Conservation (phyloP, 2,329 filamentous ascomycete genomes). For the Talaromyces atroroseus region DNA sequence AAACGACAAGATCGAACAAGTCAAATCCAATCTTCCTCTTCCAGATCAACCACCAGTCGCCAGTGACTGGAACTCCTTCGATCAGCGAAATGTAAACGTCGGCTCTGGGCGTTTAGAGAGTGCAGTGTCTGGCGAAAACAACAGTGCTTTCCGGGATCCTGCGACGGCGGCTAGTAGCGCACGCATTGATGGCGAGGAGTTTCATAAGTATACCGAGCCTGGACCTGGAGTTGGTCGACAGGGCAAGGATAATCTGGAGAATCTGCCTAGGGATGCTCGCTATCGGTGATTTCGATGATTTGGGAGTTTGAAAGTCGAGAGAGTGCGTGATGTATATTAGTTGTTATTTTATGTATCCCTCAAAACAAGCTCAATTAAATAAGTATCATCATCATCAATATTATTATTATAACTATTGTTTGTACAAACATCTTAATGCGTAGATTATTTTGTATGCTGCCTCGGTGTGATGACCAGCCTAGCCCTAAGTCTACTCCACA, state of each 20-base stretch:
- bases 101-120: slow-evolving; percentile 56
- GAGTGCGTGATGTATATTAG: not conserved
- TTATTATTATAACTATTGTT: no score
- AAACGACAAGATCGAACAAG: slow-evolving; percentile 60
- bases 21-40: slow-evolving; percentile 68
- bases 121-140: slow-evolving; percentile 45
- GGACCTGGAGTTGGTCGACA: slow-evolving; percentile 53
- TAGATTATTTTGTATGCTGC: slow-evolving; percentile 11
- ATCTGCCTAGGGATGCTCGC: slow-evolving; percentile 57
- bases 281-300: slow-evolving; percentile 33
- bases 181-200: slow-evolving; percentile 44
- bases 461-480: slow-evolving; percentile 6
- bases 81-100: slow-evolving; percentile 64
- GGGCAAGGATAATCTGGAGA: slow-evolving; percentile 52
- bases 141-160: slow-evolving; percentile 53
- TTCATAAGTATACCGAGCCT: slow-evolving; percentile 50
- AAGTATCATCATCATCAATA: no score
- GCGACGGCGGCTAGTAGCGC: slow-evolving; percentile 54
- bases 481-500: not conserved
- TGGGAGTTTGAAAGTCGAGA: not conserved
- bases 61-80: slow-evolving; percentile 73
- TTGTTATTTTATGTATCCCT: not conserved
- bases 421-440: not conserved
- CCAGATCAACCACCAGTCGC: slow-evolving; percentile 70
- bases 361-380: not conserved